Evolutionary conservation across 495 filamentous ascomycete species (phyloP), one percentile per base, ranked within the genome.

Genomic region (Penicillium macrosclerotiorum): DNA sequence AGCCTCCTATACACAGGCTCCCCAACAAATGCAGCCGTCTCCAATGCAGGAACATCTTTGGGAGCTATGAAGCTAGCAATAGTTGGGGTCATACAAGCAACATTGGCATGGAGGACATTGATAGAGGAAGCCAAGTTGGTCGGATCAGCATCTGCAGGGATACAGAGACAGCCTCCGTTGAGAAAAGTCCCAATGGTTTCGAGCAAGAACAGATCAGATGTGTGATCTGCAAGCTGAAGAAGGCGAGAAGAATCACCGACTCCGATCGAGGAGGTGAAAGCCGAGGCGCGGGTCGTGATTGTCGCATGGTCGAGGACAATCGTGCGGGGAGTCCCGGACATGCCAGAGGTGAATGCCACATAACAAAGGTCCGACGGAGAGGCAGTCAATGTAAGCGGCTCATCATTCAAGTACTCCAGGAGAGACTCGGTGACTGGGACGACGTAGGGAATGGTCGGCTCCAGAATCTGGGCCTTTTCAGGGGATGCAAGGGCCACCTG

Each of bases 181-280:
- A 71, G 57, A 4, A 75, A 51, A 9, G 72, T 66, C 3, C 63
- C 64, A 13, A 74, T 63, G 0, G 63, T 51, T 29, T 78, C 74
- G 0, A 65, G 47, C 4, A 72, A 45, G 30, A 68, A 72, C 13
- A 67, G 54, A 38, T 76, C 74, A 9, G 68, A 72, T 0, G 63
- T 67, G n/a, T 71, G 68, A 2, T 62, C 27, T 4, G 79, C 77
- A 30, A 81, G 73, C 47, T 87, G 83, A 49, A 88, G 69, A 8
- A 82, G 73, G 4, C 81, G 65, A 0, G 77, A 80, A 4, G 63
- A 59, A 2, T 68, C 51, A n/a, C 68, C 62, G 3, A 83, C 65
- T 0, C 58, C 46, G 7, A 80, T 55, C 0, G 68, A 69, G 1
- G 66, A 60, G 1, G 73, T 75, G 32, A 82, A 79, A 2, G 65